Conservation (phyloP, 2,329 filamentous ascomycete species). For the Epichloe typhina region DNA sequence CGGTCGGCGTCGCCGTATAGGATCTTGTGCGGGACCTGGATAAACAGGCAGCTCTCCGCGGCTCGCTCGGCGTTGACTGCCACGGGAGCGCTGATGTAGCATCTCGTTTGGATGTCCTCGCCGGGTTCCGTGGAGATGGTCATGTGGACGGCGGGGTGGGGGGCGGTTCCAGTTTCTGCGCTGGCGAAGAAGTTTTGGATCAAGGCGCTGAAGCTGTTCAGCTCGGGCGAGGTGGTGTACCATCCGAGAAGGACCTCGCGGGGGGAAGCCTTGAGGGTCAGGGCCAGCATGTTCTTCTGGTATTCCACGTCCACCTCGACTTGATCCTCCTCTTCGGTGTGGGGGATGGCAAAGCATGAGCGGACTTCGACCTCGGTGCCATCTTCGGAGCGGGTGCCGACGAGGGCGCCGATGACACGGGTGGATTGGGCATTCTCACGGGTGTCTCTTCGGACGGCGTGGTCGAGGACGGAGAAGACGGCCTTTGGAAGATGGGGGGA, state of each 20-base stretch:
- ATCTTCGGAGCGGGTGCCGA: constrained; percentile 89
- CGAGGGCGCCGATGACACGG: constrained; percentile 89
- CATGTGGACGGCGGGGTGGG: constrained; percentile 92
- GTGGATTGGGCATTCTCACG: constrained; percentile 63
- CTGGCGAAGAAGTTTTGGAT: constrained; percentile 98
- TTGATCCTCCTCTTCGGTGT: constrained; percentile 96
- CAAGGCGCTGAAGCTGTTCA: constrained; percentile 96
- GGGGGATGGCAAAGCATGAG: constrained; percentile 93
- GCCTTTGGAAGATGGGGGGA: constrained; percentile 30
- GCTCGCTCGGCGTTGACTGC: constrained; percentile 91
- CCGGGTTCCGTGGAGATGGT: constrained; percentile 86
- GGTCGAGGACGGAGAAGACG: constrained; percentile 73
- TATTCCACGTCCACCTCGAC: constrained; percentile 99
- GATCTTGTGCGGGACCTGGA: constrained; percentile 91
- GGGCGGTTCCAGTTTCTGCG: constrained; percentile 95
- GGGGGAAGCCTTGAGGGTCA: constrained; percentile 83
- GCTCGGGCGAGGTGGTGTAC: constrained; percentile 94
- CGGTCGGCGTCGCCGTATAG: constrained; percentile 66
- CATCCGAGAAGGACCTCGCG: constrained; percentile 91
- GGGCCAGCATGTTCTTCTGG: constrained; percentile 95
- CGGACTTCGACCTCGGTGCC: constrained; percentile 92
- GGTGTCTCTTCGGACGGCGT: constrained; percentile 76
- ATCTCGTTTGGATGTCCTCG: constrained; percentile 75
- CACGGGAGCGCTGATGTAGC: constrained; percentile 92
- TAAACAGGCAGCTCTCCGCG: constrained; percentile 92